phyloP scores from a whole-genome alignment of 805 yeast genomes.

The Nakazawaea holstii region DNA sequence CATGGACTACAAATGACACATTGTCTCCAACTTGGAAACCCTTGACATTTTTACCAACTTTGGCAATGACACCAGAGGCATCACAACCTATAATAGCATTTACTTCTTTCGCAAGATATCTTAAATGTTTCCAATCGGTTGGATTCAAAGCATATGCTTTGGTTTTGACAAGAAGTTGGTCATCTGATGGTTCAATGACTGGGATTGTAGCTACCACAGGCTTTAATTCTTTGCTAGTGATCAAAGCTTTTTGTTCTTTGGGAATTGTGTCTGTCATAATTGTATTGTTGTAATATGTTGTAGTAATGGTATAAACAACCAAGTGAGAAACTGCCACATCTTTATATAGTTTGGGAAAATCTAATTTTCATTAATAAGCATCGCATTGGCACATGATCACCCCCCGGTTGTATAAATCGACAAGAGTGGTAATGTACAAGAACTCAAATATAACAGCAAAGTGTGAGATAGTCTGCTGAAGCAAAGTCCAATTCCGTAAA shows the following conservation, averaged over 20 bases:
- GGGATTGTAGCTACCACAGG: not conserved
- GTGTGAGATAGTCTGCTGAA: no score
- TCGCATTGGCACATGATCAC: no score
- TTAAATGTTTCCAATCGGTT: not conserved
- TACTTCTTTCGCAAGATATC: not conserved
- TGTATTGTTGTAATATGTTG: no score
- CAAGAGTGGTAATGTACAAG: no score
- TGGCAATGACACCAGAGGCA: conserved; percentile 49
- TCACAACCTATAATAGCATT: conserved; percentile 48
- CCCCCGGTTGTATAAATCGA: no score
- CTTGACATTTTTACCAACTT: conserved; percentile 40
- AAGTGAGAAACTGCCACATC: no score
- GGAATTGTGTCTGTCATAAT: not conserved
- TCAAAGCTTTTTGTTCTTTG: not conserved
- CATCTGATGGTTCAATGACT: not conserved
- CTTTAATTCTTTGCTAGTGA: not conserved
- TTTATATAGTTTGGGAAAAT: no score
- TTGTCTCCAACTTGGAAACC: conserved; percentile 44
- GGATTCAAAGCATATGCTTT: not conserved
- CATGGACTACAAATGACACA: conserved; percentile 49
- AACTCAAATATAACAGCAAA: no score
- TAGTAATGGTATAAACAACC: no score
- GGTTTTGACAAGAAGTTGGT: not conserved
- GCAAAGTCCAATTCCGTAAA: no score
- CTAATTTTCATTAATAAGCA: no score